These are phyloP conservation scores for Entomortierella lignicola DNA, from an alignment of 192 early-diverging fungal species.

Conservation along the genomic window DNA sequence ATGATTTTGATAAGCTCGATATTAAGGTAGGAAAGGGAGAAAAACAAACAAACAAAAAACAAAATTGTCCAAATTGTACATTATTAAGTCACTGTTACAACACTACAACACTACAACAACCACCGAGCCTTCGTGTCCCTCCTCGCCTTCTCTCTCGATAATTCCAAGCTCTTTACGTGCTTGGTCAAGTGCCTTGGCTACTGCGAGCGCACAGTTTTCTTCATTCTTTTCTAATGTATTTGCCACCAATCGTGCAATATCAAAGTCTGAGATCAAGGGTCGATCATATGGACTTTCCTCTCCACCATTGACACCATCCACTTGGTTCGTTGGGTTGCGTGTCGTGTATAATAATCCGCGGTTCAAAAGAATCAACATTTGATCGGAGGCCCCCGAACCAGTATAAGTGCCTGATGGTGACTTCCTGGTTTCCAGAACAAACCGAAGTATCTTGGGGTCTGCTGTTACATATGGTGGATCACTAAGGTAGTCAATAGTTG, in stretches of 20 bases:
- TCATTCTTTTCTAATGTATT: conserved; percentile 31
- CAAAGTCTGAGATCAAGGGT: conserved; percentile 44
- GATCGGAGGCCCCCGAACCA: conserved; percentile 15
- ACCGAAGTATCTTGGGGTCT: conserved; percentile 30
- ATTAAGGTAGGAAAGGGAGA: too few species aligned
- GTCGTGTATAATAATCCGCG: conserved; percentile 21
- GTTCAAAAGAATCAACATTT: conserved; percentile 32
- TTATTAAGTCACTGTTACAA: too few species aligned
- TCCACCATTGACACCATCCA: conserved; percentile 1
- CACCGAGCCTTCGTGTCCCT: conserved; percentile 24
- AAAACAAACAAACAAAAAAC: too few species aligned
- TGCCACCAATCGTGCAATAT: conserved; percentile 34
- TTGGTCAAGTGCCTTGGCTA: conserved; percentile 29
- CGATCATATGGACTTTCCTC: conserved; percentile 32
- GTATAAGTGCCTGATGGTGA: neutral
- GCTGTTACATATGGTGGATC: conserved; percentile 37
- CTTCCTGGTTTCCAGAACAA: conserved; percentile 39
- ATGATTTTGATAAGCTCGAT: too few species aligned
- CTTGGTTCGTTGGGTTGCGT: neutral
- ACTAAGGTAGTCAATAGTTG: conserved; percentile 29
- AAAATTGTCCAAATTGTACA: too few species aligned
- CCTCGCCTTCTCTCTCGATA: conserved; percentile 9
- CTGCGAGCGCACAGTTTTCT: conserved; percentile 33
- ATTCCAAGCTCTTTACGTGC: conserved; percentile 15
- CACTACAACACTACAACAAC: conserved; percentile 18